Conservation (phyloP, 176 grass and related monocot genomes). For the Oryza longistaminata region DNA sequence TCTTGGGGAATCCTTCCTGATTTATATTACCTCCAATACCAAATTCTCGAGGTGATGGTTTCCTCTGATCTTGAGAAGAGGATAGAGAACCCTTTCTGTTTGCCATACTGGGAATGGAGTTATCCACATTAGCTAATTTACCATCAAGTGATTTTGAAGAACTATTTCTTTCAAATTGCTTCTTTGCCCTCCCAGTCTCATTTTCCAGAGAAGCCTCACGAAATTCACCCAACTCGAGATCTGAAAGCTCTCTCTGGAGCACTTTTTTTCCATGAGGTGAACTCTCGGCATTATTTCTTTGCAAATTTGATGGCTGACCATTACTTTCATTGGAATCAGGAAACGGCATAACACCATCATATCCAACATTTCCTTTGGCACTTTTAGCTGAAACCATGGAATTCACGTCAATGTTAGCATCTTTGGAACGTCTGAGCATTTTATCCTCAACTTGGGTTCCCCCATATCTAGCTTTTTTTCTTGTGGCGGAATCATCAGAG, state of each 20-base stretch:
- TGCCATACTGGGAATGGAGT: constrained; percentile 39
- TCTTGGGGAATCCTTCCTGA: constrained; percentile 49
- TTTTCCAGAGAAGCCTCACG: constrained; percentile 64
- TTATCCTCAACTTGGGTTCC: constrained; percentile 54
- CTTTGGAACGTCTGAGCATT: constrained; percentile 50
- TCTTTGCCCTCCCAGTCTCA: constrained; percentile 51
- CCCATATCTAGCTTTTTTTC: constrained; percentile 41
- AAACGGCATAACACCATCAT: constrained; percentile 37
- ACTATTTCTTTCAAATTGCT: constrained; percentile 84
- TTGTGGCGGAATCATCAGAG: constrained; percentile 47
- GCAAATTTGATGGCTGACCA: constrained; percentile 38
- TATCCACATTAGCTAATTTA: constrained; percentile 49
- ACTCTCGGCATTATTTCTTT: constrained; percentile 56
- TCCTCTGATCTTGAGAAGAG: constrained; percentile 53
- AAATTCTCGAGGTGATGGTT: constrained; percentile 48
- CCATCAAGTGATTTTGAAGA: constrained; percentile 73
- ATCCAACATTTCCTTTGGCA: constrained; percentile 35
- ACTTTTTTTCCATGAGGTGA: constrained; percentile 51
- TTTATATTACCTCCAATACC: constrained; percentile 36
- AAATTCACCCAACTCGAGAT: constrained; percentile 94
- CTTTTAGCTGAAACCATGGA: constrained; percentile 46
- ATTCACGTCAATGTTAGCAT: constrained; percentile 44
- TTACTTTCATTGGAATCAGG: constrained; percentile 55
- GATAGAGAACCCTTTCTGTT: constrained; percentile 48
- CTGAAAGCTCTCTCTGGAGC: constrained; percentile 81